A percentile compares a stretch with the other conserved stretches of the same genome.
Conservation (phyloP, 176 grass and related monocot species). For the Oryza meridionalis region DNA sequence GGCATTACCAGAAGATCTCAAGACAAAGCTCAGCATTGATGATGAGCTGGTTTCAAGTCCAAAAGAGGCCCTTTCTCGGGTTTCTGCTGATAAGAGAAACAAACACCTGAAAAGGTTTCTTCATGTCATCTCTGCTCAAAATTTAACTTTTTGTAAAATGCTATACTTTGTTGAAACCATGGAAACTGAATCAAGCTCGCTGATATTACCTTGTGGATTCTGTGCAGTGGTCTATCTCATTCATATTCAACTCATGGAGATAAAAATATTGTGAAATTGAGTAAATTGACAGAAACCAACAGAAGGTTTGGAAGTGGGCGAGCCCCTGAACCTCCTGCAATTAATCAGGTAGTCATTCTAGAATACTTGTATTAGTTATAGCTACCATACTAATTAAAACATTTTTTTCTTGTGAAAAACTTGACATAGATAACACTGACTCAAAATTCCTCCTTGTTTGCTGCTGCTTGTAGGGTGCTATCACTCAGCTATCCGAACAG, state of each 20-base stretch:
- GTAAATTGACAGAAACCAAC: slow-evolving; percentile 70
- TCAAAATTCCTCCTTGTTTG: slow-evolving; percentile 16
- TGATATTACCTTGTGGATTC: slow-evolving; percentile 32
- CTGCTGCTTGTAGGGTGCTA: slow-evolving; percentile 54
- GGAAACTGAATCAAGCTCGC: slow-evolving; percentile 36
- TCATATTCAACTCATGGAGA: slow-evolving; percentile 89
- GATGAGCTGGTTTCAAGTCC: slow-evolving; percentile 89
- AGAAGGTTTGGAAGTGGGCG: slow-evolving; percentile 70
- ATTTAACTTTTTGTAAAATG: slow-evolving; percentile 13
- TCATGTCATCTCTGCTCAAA: slow-evolving; percentile 34
- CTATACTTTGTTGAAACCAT: slow-evolving; percentile 24
- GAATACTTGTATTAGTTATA: slow-evolving; percentile 17
- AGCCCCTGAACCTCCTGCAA: slow-evolving; percentile 55
- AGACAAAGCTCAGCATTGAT: slow-evolving; percentile 90
- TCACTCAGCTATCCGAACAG: slow-evolving; percentile 87
- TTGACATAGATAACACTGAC: neutral
- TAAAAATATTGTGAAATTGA: slow-evolving; percentile 86
- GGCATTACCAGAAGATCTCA: slow-evolving; percentile 97
- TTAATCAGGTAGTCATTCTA: slow-evolving; percentile 64
- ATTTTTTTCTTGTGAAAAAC: slow-evolving; percentile 15
- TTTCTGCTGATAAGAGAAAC: slow-evolving; percentile 84
- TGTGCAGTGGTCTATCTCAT: slow-evolving; percentile 82
- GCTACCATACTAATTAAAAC: slow-evolving; percentile 13
- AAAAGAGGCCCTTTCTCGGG: slow-evolving; percentile 86
- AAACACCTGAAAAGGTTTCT: slow-evolving; percentile 75